Evolutionary conservation across 352 stramenopile species (phyloP).

Genomic region (Phytophthora pseudosyringae): DNA sequence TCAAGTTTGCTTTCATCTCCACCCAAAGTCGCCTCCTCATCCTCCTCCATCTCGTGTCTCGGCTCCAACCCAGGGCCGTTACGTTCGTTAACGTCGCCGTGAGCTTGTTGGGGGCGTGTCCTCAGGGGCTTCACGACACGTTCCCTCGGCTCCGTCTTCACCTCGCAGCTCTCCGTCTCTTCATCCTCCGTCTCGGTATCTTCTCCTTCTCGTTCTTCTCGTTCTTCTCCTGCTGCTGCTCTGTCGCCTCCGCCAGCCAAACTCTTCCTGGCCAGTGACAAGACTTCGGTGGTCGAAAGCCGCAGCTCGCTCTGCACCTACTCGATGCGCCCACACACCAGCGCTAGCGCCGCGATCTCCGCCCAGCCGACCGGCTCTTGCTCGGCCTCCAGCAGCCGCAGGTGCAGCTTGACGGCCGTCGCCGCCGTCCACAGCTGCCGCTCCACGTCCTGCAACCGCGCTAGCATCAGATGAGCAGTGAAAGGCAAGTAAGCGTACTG

Average conservation of each 20-base stretch:
- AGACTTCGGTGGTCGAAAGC: constrained; percentile 15
- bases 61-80: too few relatives aligned
- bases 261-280: constrained; percentile 14
- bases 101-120: too few relatives aligned
- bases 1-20: background rate
- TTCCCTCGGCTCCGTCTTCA: background rate
- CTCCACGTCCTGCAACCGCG: constrained; percentile 24
- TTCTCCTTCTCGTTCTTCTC: background rate
- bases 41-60: background rate
- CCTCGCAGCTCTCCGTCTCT: background rate
- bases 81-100: too few relatives aligned
- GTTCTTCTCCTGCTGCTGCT: constrained; percentile 8
- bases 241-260: background rate
- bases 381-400: background rate
- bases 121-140: too few relatives aligned
- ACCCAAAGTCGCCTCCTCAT: background rate
- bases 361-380: background rate
- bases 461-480: constrained; percentile 3
- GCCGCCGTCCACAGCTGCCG: constrained; percentile 15
- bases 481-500: background rate
- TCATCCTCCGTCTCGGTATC: background rate
- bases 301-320: constrained; percentile 17
- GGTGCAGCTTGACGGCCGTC: constrained; percentile 19
- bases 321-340: constrained; percentile 18
- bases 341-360: constrained; percentile 8